Percentiles rank a stretch among this genome's conserved stretches.
phyloP scores from a whole-genome alignment of 2,329 filamentous ascomycete genomes.

The Aureobasidium mangrovei region DNA sequence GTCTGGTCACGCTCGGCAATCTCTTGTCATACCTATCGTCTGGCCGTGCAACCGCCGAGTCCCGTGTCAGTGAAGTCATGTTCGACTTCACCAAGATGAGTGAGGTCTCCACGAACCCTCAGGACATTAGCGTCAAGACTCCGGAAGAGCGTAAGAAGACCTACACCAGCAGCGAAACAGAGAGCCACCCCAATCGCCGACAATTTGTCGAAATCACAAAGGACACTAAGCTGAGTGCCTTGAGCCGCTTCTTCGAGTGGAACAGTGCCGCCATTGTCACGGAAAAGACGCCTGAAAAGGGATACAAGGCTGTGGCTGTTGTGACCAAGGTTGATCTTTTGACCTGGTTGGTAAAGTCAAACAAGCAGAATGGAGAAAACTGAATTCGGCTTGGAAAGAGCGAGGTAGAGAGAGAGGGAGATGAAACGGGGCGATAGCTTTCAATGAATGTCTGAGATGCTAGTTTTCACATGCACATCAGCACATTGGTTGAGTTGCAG shows the following conservation, averaged over 20 bases:
- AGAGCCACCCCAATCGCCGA: slow-evolving; percentile 43
- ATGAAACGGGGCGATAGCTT: background rate
- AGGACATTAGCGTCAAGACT: slow-evolving; percentile 45
- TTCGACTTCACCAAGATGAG: slow-evolving; percentile 85
- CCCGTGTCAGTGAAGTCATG: slow-evolving; percentile 80
- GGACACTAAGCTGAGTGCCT: slow-evolving; percentile 71
- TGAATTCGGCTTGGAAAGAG: background rate
- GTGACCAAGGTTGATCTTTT: slow-evolving; percentile 95
- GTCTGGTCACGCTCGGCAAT: slow-evolving; percentile 90
- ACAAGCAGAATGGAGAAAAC: slow-evolving; percentile 20
- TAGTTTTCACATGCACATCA: background rate
- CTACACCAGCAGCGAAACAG: slow-evolving; percentile 18
- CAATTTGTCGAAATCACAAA: slow-evolving; percentile 91
- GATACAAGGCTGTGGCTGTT: slow-evolving; percentile 72
- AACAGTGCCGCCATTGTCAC: slow-evolving; percentile 94
- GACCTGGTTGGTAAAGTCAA: slow-evolving; percentile 76
- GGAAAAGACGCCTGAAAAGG: slow-evolving; percentile 55
- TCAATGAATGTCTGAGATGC: background rate
- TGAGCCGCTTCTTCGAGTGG: slow-evolving; percentile 96
- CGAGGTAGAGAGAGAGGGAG: background rate
- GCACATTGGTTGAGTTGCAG: background rate
- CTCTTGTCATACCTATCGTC: slow-evolving; percentile 82
- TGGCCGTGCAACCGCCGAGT: slow-evolving; percentile 65
- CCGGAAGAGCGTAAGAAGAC: slow-evolving; percentile 29
- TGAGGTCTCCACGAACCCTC: slow-evolving; percentile 84